Conservation (phyloP, 345 rosid genomes). For the Populus nigra region DNA sequence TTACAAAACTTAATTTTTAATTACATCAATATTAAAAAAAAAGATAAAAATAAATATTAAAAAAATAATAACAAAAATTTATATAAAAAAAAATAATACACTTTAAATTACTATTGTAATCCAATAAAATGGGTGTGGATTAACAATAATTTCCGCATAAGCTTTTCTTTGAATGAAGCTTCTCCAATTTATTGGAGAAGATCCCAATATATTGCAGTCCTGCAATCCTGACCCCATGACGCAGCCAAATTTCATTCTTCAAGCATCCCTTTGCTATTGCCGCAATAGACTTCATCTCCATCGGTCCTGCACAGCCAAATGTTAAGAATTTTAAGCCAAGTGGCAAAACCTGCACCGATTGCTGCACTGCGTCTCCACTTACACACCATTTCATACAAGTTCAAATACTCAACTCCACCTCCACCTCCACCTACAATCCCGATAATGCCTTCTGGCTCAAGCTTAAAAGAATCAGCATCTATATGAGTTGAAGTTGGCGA, state of each 20-base stretch:
- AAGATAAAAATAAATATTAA: no score
- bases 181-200: conserved; percentile 53
- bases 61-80: no score
- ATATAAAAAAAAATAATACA: no score
- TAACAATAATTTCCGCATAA: no score
- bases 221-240: conserved; percentile 49
- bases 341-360: conserved; percentile 52
- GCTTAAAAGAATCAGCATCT: conserved; percentile 55
- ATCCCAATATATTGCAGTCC: conserved; percentile 66
- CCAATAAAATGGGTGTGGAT: no score
- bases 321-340: conserved; percentile 55
- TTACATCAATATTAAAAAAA: no score
- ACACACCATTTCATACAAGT: conserved; percentile 33
- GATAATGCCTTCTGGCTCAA: conserved; percentile 49
- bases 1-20: no score
- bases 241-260: conserved; percentile 73
- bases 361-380: conserved; percentile 37
- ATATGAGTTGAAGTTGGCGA: conserved; percentile 47
- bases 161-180: conserved; percentile 32
- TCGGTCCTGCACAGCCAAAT: conserved; percentile 55
- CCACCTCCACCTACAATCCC: conserved; percentile 57
- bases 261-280: conserved; percentile 79
- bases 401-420: conserved; percentile 55
- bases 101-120: no score
- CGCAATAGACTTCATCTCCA: conserved; percentile 52